Base-by-base conservation (phyloP, 305 asterid genomes). In the Salvia sclarea region DNA sequence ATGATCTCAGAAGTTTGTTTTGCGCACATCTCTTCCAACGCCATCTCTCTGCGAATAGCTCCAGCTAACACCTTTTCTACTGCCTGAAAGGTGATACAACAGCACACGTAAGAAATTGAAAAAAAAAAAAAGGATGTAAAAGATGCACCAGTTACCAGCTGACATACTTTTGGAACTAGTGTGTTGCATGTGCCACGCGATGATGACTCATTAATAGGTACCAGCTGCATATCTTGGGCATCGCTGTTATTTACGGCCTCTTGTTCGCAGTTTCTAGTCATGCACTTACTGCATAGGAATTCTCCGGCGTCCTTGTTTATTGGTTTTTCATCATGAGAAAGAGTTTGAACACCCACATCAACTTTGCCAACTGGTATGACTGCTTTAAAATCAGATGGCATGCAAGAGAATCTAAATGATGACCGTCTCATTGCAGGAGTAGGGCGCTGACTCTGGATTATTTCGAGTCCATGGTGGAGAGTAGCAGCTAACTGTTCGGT, bases 41-140 rank as follows among this genome's bases (percentile, higher is more conserved):
- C 97, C 98, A 92, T 95, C 90, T 95, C 99, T 82, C 99, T 92
- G 63, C 98, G 84, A 80, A 95, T 92, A 45, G 97, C 96, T 69
- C 98, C 99, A 44, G 99, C 94, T 84, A 95, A 80, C 52, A 95
- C 99, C 82, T 81, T 95, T 80, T 95, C 97, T 30, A 95, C 99
- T 50, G 95, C 97, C 99, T 95, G 87, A 72, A 77, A 71, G 33
- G 66, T 61, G 66, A 67, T 60, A 18, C 63, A 80, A 71, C 55
- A 60, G 48, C 35, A 64, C 53, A 66, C 68, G 49, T 73, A 65
- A 84, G 77, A 69, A 10, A 74, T 21, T 31, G 44, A 17, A 47
- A 72, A 30, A 67, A 41, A 47, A 62, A 64, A 72, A 70, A 30
- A 28, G 33, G 56, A 55, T 43, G 28, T 47, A 35, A 48, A 73